These are phyloP conservation scores for Flaveria bidentis DNA, from an alignment of 129 eudicot species.

Conservation along the genomic window DNA sequence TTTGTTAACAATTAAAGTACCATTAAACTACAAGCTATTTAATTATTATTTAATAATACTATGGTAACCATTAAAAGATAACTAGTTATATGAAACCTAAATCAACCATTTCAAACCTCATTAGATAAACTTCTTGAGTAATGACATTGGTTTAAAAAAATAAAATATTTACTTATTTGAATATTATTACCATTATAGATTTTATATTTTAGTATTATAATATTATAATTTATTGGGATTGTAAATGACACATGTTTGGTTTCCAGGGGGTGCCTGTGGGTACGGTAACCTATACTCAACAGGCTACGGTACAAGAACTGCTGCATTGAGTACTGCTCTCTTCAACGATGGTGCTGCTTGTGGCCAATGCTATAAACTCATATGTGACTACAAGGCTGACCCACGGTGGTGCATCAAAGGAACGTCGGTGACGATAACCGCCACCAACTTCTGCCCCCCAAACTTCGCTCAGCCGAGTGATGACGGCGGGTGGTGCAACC, in stretches of 20 bases:
- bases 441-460: slow-evolving; percentile 88
- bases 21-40: too few species aligned
- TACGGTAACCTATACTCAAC: slow-evolving; percentile 73
- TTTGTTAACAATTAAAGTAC: too few species aligned
- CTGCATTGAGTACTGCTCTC: slow-evolving; percentile 89
- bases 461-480: slow-evolving; percentile 65
- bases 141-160: too few species aligned
- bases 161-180: not conserved
- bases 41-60: too few species aligned
- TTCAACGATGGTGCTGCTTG: slow-evolving; percentile 80
- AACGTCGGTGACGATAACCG: slow-evolving; percentile 61
- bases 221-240: not conserved
- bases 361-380: slow-evolving; percentile 76
- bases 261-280: slow-evolving; percentile 89
- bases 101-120: too few species aligned
- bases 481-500: slow-evolving; percentile 95
- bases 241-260: not conserved
- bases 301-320: slow-evolving; percentile 74
- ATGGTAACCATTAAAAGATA: too few species aligned
- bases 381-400: slow-evolving; percentile 61
- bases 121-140: too few species aligned
- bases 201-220: too few species aligned
- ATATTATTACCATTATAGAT: not conserved
- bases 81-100: too few species aligned
- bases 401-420: slow-evolving; percentile 82